phyloP scores from a whole-genome alignment of 169 alveolate genomes.

The Plasmodium relictum region DNA sequence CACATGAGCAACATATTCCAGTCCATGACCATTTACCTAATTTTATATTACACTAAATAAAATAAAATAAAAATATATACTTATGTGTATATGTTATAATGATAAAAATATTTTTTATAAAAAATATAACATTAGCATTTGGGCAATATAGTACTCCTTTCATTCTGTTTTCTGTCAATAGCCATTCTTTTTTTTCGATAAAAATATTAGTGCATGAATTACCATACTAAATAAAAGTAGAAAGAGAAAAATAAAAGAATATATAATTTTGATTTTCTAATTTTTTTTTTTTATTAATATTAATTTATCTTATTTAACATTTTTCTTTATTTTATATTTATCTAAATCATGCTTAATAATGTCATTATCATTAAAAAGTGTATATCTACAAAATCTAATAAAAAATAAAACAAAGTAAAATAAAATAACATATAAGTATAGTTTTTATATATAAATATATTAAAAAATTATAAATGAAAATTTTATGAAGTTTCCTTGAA shows the following conservation, averaged over 20 bases:
- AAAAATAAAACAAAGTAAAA: neutral
- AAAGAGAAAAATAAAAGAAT: neutral
- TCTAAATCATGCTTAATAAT: constrained; percentile 28
- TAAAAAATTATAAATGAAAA: too few relatives aligned
- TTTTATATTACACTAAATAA: constrained; percentile 38
- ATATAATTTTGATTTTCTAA: neutral
- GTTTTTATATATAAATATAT: too few relatives aligned
- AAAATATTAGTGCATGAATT: constrained; percentile 57
- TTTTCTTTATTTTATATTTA: constrained; percentile 36
- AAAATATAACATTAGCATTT: constrained; percentile 14
- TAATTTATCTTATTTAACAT: constrained; percentile 1
- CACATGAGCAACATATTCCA: constrained; percentile 76
- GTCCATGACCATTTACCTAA: constrained; percentile 76
- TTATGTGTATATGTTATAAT: neutral
- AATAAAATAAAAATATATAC: constrained; percentile 12
- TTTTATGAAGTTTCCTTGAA: too few relatives aligned
- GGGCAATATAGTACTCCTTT: constrained; percentile 62
- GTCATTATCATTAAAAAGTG: constrained; percentile 37
- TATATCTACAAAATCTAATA: constrained; percentile 37
- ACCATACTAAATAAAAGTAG: constrained; percentile 31
- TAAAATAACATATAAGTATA: neutral
- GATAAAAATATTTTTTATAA: neutral
- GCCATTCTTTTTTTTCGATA: constrained; percentile 59
- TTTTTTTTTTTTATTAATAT: too few relatives aligned
- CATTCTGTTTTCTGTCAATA: constrained; percentile 37